phyloP scores from a whole-genome alignment of 441 rosid genomes.

The Raphanus hybrid region DNA sequence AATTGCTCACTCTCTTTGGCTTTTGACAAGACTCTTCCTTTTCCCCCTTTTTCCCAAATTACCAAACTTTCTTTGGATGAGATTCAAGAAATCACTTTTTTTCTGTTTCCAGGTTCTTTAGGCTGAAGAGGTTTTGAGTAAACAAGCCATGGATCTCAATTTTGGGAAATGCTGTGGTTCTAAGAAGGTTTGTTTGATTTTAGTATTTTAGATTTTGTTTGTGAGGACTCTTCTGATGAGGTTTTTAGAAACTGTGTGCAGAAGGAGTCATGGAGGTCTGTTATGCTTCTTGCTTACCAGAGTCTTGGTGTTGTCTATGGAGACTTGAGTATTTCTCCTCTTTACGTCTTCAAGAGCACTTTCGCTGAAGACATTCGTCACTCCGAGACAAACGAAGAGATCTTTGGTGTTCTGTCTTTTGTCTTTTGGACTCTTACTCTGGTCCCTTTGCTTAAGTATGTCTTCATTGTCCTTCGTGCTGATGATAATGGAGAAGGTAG shows the following conservation, averaged over 20 bases:
- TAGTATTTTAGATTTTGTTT: constrained; percentile 19
- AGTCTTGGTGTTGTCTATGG: constrained; percentile 98
- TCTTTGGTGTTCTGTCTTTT: constrained; percentile 86
- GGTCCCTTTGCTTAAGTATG: constrained; percentile 88
- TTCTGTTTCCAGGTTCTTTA: too few relatives aligned
- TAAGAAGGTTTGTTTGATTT: constrained; percentile 58
- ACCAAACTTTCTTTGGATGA: constrained; percentile 26
- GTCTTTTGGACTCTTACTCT: constrained; percentile 98
- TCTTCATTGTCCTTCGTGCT: constrained; percentile 88
- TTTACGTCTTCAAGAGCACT: constrained; percentile 92
- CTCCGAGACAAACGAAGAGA: constrained; percentile 89
- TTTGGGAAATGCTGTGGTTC: constrained; percentile 57
- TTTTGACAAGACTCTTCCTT: constrained; percentile 22
- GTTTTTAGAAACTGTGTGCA: constrained; percentile 41
- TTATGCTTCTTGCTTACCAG: constrained; percentile 83
- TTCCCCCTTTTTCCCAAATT: constrained; percentile 33
- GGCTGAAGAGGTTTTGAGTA: constrained; percentile 7
- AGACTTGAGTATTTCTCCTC: constrained; percentile 92
- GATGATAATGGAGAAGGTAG: constrained; percentile 97
- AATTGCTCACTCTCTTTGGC: constrained; percentile 30
- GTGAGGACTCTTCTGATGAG: constrained; percentile 3
- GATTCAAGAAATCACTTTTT: not conserved
- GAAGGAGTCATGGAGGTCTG: constrained; percentile 87
- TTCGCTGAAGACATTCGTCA: constrained; percentile 89
- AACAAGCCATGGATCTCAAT: constrained; percentile 65